phyloP scores from a whole-genome alignment of 495 filamentous ascomycete genomes.

The Bryoglossum gracile region DNA sequence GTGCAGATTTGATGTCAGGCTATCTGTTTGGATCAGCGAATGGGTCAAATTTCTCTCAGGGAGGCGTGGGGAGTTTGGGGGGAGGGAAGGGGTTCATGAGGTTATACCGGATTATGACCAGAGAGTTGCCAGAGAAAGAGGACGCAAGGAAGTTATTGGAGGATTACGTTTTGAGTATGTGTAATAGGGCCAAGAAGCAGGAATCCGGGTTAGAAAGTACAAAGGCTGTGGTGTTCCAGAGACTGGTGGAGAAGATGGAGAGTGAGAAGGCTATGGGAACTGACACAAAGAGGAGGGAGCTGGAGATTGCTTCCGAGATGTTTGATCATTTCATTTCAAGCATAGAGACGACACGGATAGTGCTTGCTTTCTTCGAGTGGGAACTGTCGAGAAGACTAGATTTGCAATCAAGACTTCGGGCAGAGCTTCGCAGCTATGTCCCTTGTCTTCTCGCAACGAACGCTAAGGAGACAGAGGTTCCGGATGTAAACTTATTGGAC shows the following conservation, averaged over 20 bases:
- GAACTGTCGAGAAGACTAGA: slow-evolving; percentile 48
- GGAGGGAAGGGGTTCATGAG: neutral
- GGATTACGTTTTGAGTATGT: too few species aligned
- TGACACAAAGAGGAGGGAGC: neutral
- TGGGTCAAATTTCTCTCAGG: neutral
- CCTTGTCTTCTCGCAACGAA: too few species aligned
- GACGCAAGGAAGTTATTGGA: too few species aligned
- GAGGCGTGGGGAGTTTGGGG: neutral
- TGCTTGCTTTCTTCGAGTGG: slow-evolving; percentile 61
- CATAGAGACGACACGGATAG: slow-evolving; percentile 68
- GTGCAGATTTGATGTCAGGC: slow-evolving; percentile 1
- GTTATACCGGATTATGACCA: neutral
- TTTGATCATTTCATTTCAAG: slow-evolving; percentile 70
- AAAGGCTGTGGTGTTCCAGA: too few species aligned
- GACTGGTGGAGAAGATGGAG: too few species aligned
- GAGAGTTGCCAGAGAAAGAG: too few species aligned
- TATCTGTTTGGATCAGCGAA: neutral
- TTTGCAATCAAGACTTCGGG: slow-evolving; percentile 48
- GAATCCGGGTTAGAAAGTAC: too few species aligned
- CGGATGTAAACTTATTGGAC: slow-evolving; percentile 54
- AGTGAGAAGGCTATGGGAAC: too few species aligned
- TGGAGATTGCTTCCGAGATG: slow-evolving; percentile 51
- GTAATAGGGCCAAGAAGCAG: too few species aligned
- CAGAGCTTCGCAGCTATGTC: slow-evolving; percentile 51
- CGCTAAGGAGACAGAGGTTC: too few species aligned